A percentile compares a stretch with the other conserved stretches of the same genome.
phyloP scores from a whole-genome alignment of 345 rosid species.

The Sonneratia caseolaris region DNA sequence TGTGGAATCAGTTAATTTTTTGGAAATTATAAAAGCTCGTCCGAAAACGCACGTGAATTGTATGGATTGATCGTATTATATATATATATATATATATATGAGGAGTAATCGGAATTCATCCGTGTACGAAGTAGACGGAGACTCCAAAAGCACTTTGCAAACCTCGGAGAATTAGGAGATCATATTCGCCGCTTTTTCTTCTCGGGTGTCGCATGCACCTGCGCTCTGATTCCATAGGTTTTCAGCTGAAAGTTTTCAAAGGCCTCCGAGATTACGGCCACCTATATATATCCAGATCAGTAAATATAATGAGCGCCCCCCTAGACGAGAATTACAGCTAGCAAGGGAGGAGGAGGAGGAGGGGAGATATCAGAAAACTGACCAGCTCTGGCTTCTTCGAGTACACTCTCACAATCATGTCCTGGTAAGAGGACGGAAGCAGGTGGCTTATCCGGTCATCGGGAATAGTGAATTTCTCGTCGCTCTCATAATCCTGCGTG shows the following conservation, averaged over 20 bases:
- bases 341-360: too few species aligned
- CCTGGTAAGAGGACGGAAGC: slow-evolving; percentile 75
- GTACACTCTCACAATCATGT: slow-evolving; percentile 89
- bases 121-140: too few species aligned
- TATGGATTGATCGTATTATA: too few species aligned
- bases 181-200: slow-evolving; percentile 70
- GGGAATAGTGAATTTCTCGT: slow-evolving; percentile 63
- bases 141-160: too few species aligned
- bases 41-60: too few species aligned
- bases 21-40: too few species aligned
- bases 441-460: slow-evolving; percentile 76
- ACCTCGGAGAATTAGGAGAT: neutral
- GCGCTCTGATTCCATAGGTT: slow-evolving; percentile 73
- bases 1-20: too few species aligned
- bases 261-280: slow-evolving; percentile 69
- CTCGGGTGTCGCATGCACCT: slow-evolving; percentile 85
- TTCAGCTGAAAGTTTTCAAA: slow-evolving; percentile 88
- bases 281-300: slow-evolving; percentile 29
- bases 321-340: neutral
- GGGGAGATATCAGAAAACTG: slow-evolving; percentile 8
- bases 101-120: too few species aligned
- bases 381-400: slow-evolving; percentile 87
- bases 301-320: neutral
- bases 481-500: slow-evolving; percentile 70
- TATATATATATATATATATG: too few species aligned